Base-by-base conservation (phyloP, 495 filamentous ascomycete genomes). In the Tuber magnatum region DNA sequence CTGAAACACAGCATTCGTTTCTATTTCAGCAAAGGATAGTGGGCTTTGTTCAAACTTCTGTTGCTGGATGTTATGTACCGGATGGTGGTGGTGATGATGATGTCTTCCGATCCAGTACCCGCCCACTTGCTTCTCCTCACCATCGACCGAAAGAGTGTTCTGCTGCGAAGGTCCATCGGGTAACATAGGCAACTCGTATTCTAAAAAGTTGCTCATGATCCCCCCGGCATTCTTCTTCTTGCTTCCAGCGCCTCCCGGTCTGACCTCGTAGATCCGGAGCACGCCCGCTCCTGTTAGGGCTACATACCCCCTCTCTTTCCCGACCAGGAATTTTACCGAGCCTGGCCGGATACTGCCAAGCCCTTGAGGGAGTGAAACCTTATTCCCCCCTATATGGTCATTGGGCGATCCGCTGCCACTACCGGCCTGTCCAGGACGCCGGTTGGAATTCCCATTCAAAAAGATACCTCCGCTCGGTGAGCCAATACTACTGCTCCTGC, bases 1-100 rank as follows among this genome's bases (percentile, higher is more conserved):
- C 76, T 94, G 92, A 75, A 94, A 97, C 3, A 93, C 91, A 12
- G 92, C 91, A 76, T 93, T 95, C 2, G 94, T 95, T 82, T 97
- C 94, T 76, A 97, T 94, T 85, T 97, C 94, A 3, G 93, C 92
- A 78, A 93, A 91, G 7, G 93, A 93, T 71, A 97, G 84, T 74
- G 78, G 83, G 72, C 75, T 73, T 73, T 71, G 75, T 20, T 69
- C 74, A 39, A 81, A 77, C 77, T 73, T 79, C 40, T 69, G 75
- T n/a, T 82, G 80, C 65, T 82, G 80, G 44, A 80, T 74, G 9
- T 46, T 77, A 40, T 74, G 76, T 24, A 73, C 28, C 28, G 56
- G 56, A 18, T 65, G 56, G 56, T 65, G 56, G 46, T 74, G 72
- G 46, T 82, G 43, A 41, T 73, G 51, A 18, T 76, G 77, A 40